Evolutionary conservation across 73 alveolate genomes (phyloP), one percentile per base, ranked within the genome.

Genomic region (Effrenium voratum): DNA sequence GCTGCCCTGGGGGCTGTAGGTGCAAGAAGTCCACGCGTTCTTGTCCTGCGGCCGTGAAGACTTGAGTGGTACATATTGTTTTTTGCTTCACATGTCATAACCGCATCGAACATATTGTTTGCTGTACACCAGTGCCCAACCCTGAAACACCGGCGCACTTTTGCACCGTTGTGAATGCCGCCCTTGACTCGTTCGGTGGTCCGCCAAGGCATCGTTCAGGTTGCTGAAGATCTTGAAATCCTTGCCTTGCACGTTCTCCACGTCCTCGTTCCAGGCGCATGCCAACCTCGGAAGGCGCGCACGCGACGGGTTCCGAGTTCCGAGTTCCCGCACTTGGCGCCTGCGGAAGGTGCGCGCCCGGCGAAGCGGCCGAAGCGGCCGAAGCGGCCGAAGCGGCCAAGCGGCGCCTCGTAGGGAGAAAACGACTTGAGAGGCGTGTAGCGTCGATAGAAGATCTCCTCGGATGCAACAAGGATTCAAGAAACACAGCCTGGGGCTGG

Each of bases 201-300:
- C 95, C 95, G 66, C 95, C 50, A 88, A 88, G 41, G 95, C 95
- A 66, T 88, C 85, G 50, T 63, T 88, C 47, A 88, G 52, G 36
- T 63, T 66, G 95, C 95, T 88, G 85, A 88, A 88, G 85, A 88
- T 84, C 84, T 88, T 88, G 95, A 88, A 88, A 72, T 88, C 95
- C 45, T 88, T 88, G 38, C 95, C 95, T 85, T 88, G 73, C 40
- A 88, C 85, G 77, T 88, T 88, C 38, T 88, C 73, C 30, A n/a
- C 52, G 44, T 88, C 85, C 43, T 63, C 95, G 34, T 75, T 38
- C 95, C 95, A 88, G 8, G 84, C 52, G 84, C 95, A 88, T 8
- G 95, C 80, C 70, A 88, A 22, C 95, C 95, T 88, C 41, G 28
- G 8, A 0, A 8, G 41, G 15, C n/a, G 44, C 72, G 13, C 30